Evolutionary conservation across 495 filamentous ascomycete genomes (phyloP), one percentile per base, ranked within the genome.

Genomic region (Tirmania nivea): DNA sequence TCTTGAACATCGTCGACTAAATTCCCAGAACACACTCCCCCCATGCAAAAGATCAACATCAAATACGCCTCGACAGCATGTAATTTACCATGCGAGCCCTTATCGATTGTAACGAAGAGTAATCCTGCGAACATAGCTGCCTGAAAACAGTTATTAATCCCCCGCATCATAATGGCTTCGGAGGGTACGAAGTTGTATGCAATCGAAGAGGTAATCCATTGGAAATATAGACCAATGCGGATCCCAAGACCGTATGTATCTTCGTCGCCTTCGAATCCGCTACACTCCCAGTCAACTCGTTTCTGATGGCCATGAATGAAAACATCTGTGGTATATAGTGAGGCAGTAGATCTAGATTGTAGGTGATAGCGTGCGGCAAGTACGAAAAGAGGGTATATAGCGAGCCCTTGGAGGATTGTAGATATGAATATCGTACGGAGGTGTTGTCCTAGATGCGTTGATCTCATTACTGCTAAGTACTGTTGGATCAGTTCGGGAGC

Each of bases 221-320:
- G 68, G 1, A 68, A 52, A 50, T 69, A 69, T 48, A 68, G 61
- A 25, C 68, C 68, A 9, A 69, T 58, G 10, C 67, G 66, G 10
- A 69, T 67, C 2, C 67, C 67, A 35, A 67, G 57, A 0, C 67
- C 67, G 31, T 63, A 69, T 9, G 66, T 57, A 37, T 69, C 68
- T 5, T 59, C 34, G 20, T 68, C 61, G 10, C 67, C 67, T 3
- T 4, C 1, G 51, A 68, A 67, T n/a, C 54, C 59, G 48, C 0
- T 31, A 31, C 25, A 31, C 25, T 31, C 7, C 25, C 25, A 7
- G 25, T 31, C 25, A 31, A 31, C 25, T 31, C 25, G 25, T 3
- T 31, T 31, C 25, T 31, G 25, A 31, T 31, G 25, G 25, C 25
- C 25, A 31, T 31, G 25, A 3, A 7, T 31, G 25, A 31, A 3